Evolutionary conservation across 805 yeast species (phyloP), one percentile per base, ranked within the genome.

Genomic region (Wickerhamiella cacticola): DNA sequence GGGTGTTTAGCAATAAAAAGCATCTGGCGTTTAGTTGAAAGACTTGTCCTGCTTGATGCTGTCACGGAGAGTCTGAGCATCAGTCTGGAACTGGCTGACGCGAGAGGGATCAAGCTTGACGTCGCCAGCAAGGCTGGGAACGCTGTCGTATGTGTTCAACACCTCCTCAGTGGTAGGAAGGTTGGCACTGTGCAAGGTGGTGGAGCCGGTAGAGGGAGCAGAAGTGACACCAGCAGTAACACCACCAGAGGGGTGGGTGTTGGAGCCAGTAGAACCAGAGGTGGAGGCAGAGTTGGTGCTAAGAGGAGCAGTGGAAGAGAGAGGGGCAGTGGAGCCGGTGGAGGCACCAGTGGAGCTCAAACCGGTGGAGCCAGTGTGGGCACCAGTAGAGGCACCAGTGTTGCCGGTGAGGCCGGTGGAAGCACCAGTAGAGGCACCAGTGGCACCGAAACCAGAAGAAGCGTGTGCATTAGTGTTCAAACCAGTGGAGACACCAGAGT

Each of bases 61-160:
- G 21, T 39, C 40, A 29, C 52, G 52, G 40, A 49, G 38, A 24
- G 41, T n/a, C 25, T 36, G 36, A 13, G 52, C 52, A n/a, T 46
- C 50, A 39, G 46, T 41, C 18, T 46, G 28, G 33, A 50, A 47
- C 26, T 46, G 25, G 39, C 33, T 16, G 28, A 34, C 51, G 48
- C 48, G 53, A 22, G 41, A 51, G 41, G 52, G 53, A 53, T 57
- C 57, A 23, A 61, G 51, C 38, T 59, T 55, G 28, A 62, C 59
- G 34, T 54, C 58, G 42, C 67, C 67, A 24, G 52, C 54, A 8
- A 63, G 54, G 10, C 65, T 56, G 41, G 67, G 67, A 9, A 62
- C 66, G 16, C 22, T 35, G 18, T 25, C 28, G 36, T 41, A 46
- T 3, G 45, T 26, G 46, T 21, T 46, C 19, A 42, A 31, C 4